Evolutionary conservation across 768 basidiomycete species (phyloP), one percentile per base, ranked within the genome.

Genomic region (Chlorophyllum brunneum): DNA sequence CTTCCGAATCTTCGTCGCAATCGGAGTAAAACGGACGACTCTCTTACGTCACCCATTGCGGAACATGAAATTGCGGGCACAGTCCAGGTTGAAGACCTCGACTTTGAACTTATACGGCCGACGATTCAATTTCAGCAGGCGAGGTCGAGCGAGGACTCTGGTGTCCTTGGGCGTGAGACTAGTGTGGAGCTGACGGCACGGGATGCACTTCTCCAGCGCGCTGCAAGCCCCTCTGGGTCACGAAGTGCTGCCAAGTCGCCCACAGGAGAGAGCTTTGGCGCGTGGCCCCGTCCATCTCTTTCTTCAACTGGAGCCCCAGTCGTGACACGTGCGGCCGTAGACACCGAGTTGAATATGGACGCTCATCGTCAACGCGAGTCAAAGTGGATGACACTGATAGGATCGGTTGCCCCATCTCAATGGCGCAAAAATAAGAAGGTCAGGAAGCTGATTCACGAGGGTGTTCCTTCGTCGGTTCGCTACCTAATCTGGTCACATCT

Each of bases 401-500:
- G 81, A 0, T 64, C 79, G 0, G 73, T 78, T 0, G 73, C 81
- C 0, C 70, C 89, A 0, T 67, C 81, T 2, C 82, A 86, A 58
- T 79, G 86, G 1, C 75, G 82, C 44, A 92, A 88, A 73, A 86
- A 70, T 64, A 92, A 92, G 68, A 93, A 92, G 61, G 74, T 91
- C 9, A 77, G 80, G 57, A 86, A 84, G 59, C 67, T 94, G 5
- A 59, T 92, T 24, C 67, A 83, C 38, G 88, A 91, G n/a, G 82
- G 83, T 31, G 86, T 94, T 0, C 92, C 92, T 0, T 82, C 86
- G 8, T 88, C 85, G 9, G 88, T 94, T 22, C 76, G 92, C 8
- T 92, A 90, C 57, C 78, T 85, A 13, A 90, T 92, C 2, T 94
- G 92, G 92, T 81, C 82, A 15, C 83, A 86, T 62, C 66, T 93